These are phyloP conservation scores for Stephania japonica DNA, from an alignment of 164 flowering plant genomes.

Conservation along the genomic window DNA sequence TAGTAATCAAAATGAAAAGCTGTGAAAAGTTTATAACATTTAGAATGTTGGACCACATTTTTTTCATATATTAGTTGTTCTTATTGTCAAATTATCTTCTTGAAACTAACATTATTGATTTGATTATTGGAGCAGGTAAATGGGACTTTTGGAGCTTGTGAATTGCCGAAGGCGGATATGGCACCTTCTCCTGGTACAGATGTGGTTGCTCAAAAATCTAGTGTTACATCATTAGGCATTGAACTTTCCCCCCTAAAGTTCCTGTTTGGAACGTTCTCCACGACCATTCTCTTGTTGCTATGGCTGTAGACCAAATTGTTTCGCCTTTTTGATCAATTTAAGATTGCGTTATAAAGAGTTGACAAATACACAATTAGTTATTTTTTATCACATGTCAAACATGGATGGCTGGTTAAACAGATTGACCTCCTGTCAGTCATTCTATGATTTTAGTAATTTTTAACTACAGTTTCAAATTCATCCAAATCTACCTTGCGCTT, in stretches of 20 bases:
- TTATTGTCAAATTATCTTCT: background rate
- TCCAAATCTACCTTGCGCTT: background rate
- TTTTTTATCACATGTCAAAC: background rate
- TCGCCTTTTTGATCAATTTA: background rate
- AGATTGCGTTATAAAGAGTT: background rate
- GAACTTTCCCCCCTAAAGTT: conserved; percentile 14
- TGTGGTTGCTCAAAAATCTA: background rate
- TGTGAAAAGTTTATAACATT: background rate
- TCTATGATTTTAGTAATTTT: background rate
- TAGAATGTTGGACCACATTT: background rate
- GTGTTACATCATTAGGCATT: conserved; percentile 6
- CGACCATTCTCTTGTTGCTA: conserved; percentile 15
- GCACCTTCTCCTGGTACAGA: conserved; percentile 8
- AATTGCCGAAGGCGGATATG: conserved; percentile 26
- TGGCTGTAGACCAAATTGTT: conserved; percentile 6
- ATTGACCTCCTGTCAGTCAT: background rate
- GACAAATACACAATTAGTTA: background rate
- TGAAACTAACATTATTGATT: background rate
- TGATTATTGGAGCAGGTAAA: conserved; percentile 43
- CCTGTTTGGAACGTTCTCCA: conserved; percentile 18
- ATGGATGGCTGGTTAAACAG: background rate
- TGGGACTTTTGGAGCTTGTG: conserved; percentile 55
- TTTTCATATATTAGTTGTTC: background rate
- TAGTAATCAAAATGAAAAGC: too few species aligned
- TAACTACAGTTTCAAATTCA: background rate